phyloP scores from a whole-genome alignment of 805 yeast species.

The Saccharomycopsis capsularis region DNA sequence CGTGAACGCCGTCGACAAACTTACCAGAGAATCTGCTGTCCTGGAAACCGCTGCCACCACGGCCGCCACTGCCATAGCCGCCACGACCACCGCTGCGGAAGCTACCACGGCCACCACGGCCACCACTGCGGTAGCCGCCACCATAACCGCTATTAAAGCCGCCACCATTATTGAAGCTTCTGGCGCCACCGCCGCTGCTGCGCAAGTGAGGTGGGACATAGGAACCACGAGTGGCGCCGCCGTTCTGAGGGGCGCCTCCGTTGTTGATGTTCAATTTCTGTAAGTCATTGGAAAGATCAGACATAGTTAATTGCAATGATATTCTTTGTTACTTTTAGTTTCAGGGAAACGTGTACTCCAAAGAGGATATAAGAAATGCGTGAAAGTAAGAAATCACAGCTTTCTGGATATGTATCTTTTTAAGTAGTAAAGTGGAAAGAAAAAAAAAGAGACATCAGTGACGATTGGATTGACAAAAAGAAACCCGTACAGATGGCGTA shows the following conservation, averaged over 20 bases:
- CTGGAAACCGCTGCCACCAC: constrained; percentile 25
- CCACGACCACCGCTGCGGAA: constrained; percentile 30
- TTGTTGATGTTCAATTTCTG: constrained; percentile 47
- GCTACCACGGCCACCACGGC: constrained; percentile 28
- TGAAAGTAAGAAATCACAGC: too few species aligned
- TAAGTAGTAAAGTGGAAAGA: too few species aligned
- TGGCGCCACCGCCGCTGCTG: constrained; percentile 26
- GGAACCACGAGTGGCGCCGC: constrained; percentile 26
- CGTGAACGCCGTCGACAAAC: constrained; percentile 82
- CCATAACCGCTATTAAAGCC: constrained; percentile 22
- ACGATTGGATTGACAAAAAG: too few species aligned
- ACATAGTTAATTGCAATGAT: constrained; percentile 30
- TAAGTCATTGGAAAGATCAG: constrained; percentile 52
- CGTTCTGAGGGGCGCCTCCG: constrained; percentile 25
- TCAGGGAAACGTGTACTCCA: too few species aligned
- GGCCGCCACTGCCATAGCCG: constrained; percentile 28
- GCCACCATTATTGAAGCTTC: constrained; percentile 22
- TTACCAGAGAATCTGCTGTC: constrained; percentile 50
- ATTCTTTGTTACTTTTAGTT: too few species aligned
- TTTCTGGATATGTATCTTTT: too few species aligned
- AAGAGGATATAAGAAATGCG: too few species aligned
- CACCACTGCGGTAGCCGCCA: constrained; percentile 29
- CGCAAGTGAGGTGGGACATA: constrained; percentile 55
- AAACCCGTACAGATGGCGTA: too few species aligned
- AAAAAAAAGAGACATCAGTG: too few species aligned